Evolutionary conservation across 257 asterid genomes (phyloP), one percentile per base, ranked within the genome.

Genomic region (Thymus mandschuricus): DNA sequence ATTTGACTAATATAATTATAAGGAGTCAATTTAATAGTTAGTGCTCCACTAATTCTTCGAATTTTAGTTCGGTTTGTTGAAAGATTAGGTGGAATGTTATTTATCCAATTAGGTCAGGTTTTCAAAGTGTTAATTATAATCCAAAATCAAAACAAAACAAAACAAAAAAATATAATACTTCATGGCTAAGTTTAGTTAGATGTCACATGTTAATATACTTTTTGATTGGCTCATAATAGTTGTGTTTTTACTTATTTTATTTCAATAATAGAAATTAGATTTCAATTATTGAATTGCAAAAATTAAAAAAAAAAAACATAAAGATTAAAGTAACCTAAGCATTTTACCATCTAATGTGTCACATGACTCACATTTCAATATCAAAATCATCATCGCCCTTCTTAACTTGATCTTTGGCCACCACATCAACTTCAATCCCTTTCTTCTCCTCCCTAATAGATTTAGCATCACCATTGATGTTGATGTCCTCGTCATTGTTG

Each of bases 311-410:
- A n/a, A 21, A 21, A 21, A 21, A 21, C 21, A 21, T 21, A 21
- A 0, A 21, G 21, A 38, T 7, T 2, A 34, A 41, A 11, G 44
- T n/a, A 52, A 21, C 61, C 35, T 28, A 3, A 43, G 44, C 12
- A 46, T 0, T 30, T 55, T 31, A 21, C 0, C 21, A 5, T 1
- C 34, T 45, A 68, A 59, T 48, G 38, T 10, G 57, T 54, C 59
- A 50, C 50, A 68, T 43, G 41, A 52, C 62, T 54, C 59, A 50
- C 50, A 68, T 43, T 59, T 60, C 62, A 66, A 38, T 10, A 3
- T 63, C 70, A 31, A 11, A 27, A 21, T 10, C 21, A 57, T 11
- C 62, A 31, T 45, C 68, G 4, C 7, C 57, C 12, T 7, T 13
- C 12, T 7, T 13, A 15, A 48, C 41, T 44, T 33, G 52, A 40